A percentile compares a stretch with the other conserved stretches of the same genome.
Evolutionary conservation across 768 basidiomycete species (phyloP).

Genomic region (Chiua virens): DNA sequence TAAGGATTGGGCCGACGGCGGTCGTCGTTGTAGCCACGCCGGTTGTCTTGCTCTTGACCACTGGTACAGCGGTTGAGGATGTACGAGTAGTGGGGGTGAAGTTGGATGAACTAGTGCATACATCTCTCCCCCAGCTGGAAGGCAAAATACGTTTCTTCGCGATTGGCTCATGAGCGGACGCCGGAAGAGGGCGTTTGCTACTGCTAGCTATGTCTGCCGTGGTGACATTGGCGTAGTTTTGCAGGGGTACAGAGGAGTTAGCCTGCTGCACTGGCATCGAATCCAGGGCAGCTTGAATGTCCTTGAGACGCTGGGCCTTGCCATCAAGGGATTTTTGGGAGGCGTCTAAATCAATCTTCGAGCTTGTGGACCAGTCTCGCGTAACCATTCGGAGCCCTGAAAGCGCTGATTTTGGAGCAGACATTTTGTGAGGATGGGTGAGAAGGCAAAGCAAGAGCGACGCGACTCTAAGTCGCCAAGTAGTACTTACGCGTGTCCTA

Average conservation of each 20-base stretch:
- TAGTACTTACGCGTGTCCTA: neutral
- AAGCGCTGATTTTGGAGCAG: constrained; percentile 35
- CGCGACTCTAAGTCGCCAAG: neutral
- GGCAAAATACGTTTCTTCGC: constrained; percentile 63
- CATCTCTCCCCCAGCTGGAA: constrained; percentile 42
- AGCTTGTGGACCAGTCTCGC: constrained; percentile 61
- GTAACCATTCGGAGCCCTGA: constrained; percentile 63
- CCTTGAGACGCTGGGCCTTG: constrained; percentile 46
- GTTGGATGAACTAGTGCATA: constrained; percentile 37
- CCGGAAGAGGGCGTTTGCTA: constrained; percentile 34
- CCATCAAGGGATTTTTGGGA: constrained; percentile 23
- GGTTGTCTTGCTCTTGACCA: constrained; percentile 5
- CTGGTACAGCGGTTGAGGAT: constrained; percentile 15
- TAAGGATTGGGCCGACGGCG: constrained; percentile 46
- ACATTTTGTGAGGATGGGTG: constrained; percentile 16
- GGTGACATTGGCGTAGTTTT: constrained; percentile 13
- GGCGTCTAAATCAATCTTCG: constrained; percentile 29
- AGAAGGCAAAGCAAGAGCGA: neutral
- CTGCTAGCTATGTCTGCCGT: constrained; percentile 21
- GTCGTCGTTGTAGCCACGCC: neutral
- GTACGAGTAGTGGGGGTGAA: constrained; percentile 19
- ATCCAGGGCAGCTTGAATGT: constrained; percentile 58
- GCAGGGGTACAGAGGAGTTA: constrained; percentile 18
- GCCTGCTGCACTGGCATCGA: constrained; percentile 42
- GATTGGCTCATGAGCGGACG: constrained; percentile 24